Evolutionary conservation across 306 rosid genomes (phyloP).

Genomic region (Lathyrus aphaca): DNA sequence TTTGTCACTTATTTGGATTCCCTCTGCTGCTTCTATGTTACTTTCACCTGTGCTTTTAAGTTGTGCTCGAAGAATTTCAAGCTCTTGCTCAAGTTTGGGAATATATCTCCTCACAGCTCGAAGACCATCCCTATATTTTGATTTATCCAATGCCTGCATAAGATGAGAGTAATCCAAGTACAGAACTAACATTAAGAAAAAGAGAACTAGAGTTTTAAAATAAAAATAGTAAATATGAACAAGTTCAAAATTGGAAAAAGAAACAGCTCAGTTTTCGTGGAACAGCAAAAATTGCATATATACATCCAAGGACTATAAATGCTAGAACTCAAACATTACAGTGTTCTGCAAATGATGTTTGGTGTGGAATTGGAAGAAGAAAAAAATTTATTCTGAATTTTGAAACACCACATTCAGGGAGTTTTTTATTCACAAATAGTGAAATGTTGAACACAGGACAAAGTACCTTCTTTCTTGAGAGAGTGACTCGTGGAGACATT

Average conservation of each 20-base stretch:
- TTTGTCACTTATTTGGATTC: conserved; percentile 37
- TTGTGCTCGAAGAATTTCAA: conserved; percentile 74
- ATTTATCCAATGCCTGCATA: conserved; percentile 90
- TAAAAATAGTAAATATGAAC: neutral
- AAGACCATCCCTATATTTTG: conserved; percentile 84
- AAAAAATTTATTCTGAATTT: neutral
- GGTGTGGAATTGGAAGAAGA: neutral
- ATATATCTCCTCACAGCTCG: conserved; percentile 80
- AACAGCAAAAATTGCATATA: conserved; percentile 25
- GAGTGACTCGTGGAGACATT: conserved; percentile 92
- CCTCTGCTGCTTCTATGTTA: conserved; percentile 44
- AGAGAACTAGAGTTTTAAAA: neutral
- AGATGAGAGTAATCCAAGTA: conserved; percentile 26
- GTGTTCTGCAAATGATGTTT: conserved; percentile 1
- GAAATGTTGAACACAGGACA: conserved; percentile 6
- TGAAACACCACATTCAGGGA: neutral
- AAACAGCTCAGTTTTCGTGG: neutral
- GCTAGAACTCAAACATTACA: conserved; percentile 11
- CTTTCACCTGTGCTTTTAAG: conserved; percentile 49
- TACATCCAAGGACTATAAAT: conserved; percentile 9
- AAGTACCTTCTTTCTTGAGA: conserved; percentile 85
- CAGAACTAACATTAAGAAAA: conserved; percentile 1
- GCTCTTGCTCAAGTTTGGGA: conserved; percentile 82
- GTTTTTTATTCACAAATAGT: neutral
- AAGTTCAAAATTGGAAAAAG: conserved; percentile 14